Base-by-base conservation (phyloP, 2,329 filamentous ascomycete genomes). In the Boeremia exigua region DNA sequence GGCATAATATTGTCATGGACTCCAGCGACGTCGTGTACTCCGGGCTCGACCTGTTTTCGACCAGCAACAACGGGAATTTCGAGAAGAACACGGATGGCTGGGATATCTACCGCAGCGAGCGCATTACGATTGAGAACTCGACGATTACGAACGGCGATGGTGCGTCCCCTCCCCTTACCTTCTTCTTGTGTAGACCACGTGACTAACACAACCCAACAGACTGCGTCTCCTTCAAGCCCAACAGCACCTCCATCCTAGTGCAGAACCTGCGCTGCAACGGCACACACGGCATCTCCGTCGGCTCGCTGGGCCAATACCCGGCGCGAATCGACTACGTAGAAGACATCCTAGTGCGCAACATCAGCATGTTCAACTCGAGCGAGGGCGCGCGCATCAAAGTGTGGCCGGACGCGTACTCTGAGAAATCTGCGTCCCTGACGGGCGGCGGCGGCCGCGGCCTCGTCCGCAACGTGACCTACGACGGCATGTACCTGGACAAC, bases 211-310 rank as follows among this genome's bases (percentile, higher is more conserved):
- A 4, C 15, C 2, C 7, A 14, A 1, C 23, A 58, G 56, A 89
- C 67, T 89, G 87, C 57, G 84, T 89, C 11, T 86, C 85, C 2
- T 89, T 89, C 80, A 64, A 89, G 71, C 87, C 87, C 19, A 89
- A 89, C 68, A 85, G 81, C 61, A 89, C 85, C 36, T 81, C 87
- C 56, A 82, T 89, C 3, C 70, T 89, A 3, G 81, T 89, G 6
- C 86, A 89, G 66, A 84, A 85, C 54, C 73, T 89, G n/a, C 76
- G 77, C 56, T 89, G 87, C 74, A 85, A 86, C 64, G 86, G 86
- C 33, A 87, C 85, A 0, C 87, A 89, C 63, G 87, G 87, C 37
- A 88, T 89, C 58, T 86, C 84, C 4, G 85, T 89, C 17, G 87
- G 87, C 9, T 88, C 85, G 0, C 77, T 89, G 0, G 87, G 87